phyloP scores from a whole-genome alignment of 1,284 basidiomycete genomes.

The Omphalotus olearius region DNA sequence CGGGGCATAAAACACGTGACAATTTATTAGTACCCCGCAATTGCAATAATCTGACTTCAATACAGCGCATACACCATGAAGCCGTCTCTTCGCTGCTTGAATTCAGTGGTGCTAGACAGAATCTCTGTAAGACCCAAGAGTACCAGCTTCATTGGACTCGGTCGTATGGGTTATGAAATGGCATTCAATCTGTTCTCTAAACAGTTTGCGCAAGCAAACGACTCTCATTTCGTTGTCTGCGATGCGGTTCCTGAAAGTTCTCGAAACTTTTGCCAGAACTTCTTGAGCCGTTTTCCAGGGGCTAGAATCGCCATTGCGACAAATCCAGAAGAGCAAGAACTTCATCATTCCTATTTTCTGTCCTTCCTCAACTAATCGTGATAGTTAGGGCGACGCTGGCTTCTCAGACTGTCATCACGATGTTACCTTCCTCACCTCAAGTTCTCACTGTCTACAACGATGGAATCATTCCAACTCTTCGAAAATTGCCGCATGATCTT shows the following conservation, averaged over 20 bases:
- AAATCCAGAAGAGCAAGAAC: constrained; percentile 66
- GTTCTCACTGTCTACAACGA: constrained; percentile 69
- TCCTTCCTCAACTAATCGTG: constrained; percentile 13
- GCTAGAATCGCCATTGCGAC: constrained; percentile 52
- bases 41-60: no score
- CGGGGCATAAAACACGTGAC: no score
- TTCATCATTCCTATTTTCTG: constrained; percentile 15
- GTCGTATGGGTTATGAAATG: constrained; percentile 83
- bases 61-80: constrained; percentile 3
- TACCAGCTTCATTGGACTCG: constrained; percentile 76
- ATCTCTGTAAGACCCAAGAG: constrained; percentile 40
- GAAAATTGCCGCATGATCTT: constrained; percentile 35
- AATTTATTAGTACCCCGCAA: no score
- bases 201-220: constrained; percentile 41
- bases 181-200: constrained; percentile 79
- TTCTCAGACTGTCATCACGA: constrained; percentile 73
- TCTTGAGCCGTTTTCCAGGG: constrained; percentile 51
- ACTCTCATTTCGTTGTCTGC: constrained; percentile 67
- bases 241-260: constrained; percentile 67
- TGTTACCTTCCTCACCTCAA: constrained; percentile 85
- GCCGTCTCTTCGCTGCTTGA: constrained; percentile 10
- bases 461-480: constrained; percentile 59
- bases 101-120: constrained; percentile 4
- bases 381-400: constrained; percentile 50
- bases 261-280: constrained; percentile 49